A percentile compares a stretch with the other conserved stretches of the same genome.
Evolutionary conservation across 192 early-diverging fungal species (phyloP).

Genomic region (Coemansia sp.): DNA sequence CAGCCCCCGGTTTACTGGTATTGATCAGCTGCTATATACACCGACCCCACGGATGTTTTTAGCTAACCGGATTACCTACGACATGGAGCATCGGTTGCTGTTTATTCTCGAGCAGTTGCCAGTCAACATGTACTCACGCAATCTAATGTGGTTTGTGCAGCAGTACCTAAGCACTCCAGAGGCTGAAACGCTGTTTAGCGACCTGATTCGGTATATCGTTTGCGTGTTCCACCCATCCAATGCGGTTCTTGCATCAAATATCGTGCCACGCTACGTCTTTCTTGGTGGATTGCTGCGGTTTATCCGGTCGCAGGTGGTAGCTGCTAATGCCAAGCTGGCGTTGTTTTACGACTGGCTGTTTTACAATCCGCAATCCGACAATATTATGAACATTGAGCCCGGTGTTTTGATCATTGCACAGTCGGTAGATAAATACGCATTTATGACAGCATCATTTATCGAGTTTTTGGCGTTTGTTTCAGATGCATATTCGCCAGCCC

Average conservation of each 20-base stretch:
- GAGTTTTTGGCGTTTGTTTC: constrained; percentile 64
- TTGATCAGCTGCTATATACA: constrained; percentile 57
- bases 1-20: constrained; percentile 57
- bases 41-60: constrained; percentile 64
- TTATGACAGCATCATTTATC: constrained; percentile 63
- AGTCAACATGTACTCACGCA: constrained; percentile 52
- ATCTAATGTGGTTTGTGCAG: constrained; percentile 66
- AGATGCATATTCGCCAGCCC: constrained; percentile 60
- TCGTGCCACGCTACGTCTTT: constrained; percentile 71
- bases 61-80: constrained; percentile 59
- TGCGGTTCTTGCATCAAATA: constrained; percentile 61
- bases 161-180: constrained; percentile 60
- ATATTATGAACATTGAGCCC: constrained; percentile 73
- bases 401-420: constrained; percentile 71
- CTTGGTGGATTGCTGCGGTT: constrained; percentile 60
- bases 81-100: constrained; percentile 66
- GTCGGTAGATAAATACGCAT: constrained; percentile 62
- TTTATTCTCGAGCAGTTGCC: constrained; percentile 66
- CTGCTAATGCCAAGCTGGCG: constrained; percentile 69
- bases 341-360: constrained; percentile 80
- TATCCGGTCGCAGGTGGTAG: constrained; percentile 60
- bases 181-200: constrained; percentile 59
- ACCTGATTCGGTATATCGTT: constrained; percentile 73
- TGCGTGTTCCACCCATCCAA: constrained; percentile 73
- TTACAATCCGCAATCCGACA: constrained; percentile 62